Evolutionary conservation across 139 green algal genomes (phyloP), one percentile per base, ranked within the genome.

Genomic region (Zygnema circumcarinatum): DNA sequence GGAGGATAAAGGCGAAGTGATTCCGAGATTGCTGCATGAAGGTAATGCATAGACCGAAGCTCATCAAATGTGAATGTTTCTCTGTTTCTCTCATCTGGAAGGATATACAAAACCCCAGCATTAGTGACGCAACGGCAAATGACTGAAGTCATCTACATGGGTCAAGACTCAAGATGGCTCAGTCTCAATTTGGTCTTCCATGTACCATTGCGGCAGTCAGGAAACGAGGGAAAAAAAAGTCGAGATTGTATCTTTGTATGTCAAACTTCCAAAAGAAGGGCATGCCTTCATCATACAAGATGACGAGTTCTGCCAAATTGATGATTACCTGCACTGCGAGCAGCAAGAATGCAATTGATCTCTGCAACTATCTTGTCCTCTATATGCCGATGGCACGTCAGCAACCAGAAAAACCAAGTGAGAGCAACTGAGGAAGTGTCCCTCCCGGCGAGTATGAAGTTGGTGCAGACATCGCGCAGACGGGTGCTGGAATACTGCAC

Each of bases 351-450:
- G 67, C 25, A 33, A 3, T 53, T 84, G 2, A 84, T 38, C 72
- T 88, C 83, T 54, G n/a, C 21, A 36, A 88, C 32, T 25, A 88
- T 88, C 72, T 88, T 88, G 11, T 73, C 36, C 38, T 88, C 83
- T 36, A 88, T 62, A 56, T 88, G 32, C 0, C 36, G 83, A 39
- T 84, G 83, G 33, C 20, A 53, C 29, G 73, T 84, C 39, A 88
- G 83, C 38, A 88, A 38, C 83, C 83, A 88, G 41, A 88, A 88
- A 76, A 88, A 84, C 83, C 83, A 88, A n/a, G 22, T 88, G 52
- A 88, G 83, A 54, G 76, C 36, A 7, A 88, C 83, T 21, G 83
- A 69, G 32, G 83, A 84, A 39, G 83, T 88, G 83, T 88, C 83
- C 29, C 83, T 29, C 35, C 83, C 83, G 53, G 83, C 83, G 33